Base-by-base conservation (phyloP, 495 filamentous ascomycete species). In the Aspergillus bertholletiae region DNA sequence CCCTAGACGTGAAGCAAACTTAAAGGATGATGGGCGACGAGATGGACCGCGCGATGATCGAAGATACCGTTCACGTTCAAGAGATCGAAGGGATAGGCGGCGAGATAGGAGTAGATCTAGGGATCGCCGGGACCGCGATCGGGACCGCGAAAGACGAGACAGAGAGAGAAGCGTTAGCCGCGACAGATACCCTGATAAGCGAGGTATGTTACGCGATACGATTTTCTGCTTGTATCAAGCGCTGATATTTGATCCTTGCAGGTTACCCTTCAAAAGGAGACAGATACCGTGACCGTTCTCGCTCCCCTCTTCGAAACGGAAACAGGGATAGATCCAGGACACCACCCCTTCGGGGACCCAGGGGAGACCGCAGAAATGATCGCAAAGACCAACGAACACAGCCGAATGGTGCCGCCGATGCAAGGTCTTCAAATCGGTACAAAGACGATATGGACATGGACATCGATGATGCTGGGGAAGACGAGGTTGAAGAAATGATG, bases 401-500 rank as follows among this genome's bases (percentile, higher is more conserved):
- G 26, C 46, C 65, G 21, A 70, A 69, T 61, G 68, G 68, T 18
- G 32, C 46, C 22, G n/a, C 59, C 22, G 64, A 59, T n/a, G 39
- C 56, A 9, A 61, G 53, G 20, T n/a, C 23, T 41, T 1, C 47
- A 47, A 53, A 58, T 40, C 35, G 49, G 23, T 17, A 57, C 18
- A 69, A 71, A n/a, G 70, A 76, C n/a, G 67, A 67, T 48, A 73
- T 71, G 72, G 74, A 66, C 41, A 61, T 66, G 62, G 74, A 74
- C 50, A 66, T 67, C 55, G 70, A 75, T 44, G 76, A 71, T 67
- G 76, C 81, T 66, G 80, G 75, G 41, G 79, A 82, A 28, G 89
- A 95, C 41, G 87, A 90, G 52, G 76, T 83, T 17, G 78, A 91
- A 55, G 83, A 80, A 46, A 79, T 81, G 52, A 95, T 97, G 88